phyloP scores from a whole-genome alignment of 2,329 filamentous ascomycete species.

The Colletotrichum truncatum region DNA sequence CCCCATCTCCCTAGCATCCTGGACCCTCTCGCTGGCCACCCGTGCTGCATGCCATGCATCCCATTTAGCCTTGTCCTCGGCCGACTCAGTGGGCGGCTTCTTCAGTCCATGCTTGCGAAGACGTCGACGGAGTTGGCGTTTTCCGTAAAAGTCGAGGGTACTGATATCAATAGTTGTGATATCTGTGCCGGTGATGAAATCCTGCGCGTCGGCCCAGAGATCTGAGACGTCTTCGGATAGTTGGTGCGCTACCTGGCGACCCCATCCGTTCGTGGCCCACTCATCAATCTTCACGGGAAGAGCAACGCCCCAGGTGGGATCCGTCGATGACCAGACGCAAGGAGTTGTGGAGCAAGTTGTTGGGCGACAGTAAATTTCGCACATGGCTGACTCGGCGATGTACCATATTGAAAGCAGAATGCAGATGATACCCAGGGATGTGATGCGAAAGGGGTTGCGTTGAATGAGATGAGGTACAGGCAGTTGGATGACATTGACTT shows the following conservation, averaged over 20 bases:
- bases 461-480: conserved; percentile 54
- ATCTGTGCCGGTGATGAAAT: conserved; percentile 54
- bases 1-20: conserved; percentile 49
- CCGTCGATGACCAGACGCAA: conserved; percentile 65
- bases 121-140: conserved; percentile 59
- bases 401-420: conserved; percentile 61
- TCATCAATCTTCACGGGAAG: conserved; percentile 71
- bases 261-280: conserved; percentile 64
- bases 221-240: conserved; percentile 56
- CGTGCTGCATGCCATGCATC: conserved; percentile 54
- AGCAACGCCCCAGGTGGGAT: conserved; percentile 68
- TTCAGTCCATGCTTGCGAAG: conserved; percentile 56
- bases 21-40: conserved; percentile 49
- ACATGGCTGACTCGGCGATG: conserved; percentile 62
- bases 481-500: conserved; percentile 43
- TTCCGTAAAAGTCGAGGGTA: conserved; percentile 55
- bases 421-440: conserved; percentile 56
- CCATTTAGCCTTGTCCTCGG: conserved; percentile 53
- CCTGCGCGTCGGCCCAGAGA: conserved; percentile 55
- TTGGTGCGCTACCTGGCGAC: conserved; percentile 48
- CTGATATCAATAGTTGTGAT: conserved; percentile 53
- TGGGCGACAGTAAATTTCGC: conserved; percentile 62
- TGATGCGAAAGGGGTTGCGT: conserved; percentile 55
- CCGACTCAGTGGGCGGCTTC: conserved; percentile 44
- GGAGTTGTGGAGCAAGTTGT: conserved; percentile 54